Conservation (phyloP, 257 asterid genomes). For the Parsonsia alboflavescens region DNA sequence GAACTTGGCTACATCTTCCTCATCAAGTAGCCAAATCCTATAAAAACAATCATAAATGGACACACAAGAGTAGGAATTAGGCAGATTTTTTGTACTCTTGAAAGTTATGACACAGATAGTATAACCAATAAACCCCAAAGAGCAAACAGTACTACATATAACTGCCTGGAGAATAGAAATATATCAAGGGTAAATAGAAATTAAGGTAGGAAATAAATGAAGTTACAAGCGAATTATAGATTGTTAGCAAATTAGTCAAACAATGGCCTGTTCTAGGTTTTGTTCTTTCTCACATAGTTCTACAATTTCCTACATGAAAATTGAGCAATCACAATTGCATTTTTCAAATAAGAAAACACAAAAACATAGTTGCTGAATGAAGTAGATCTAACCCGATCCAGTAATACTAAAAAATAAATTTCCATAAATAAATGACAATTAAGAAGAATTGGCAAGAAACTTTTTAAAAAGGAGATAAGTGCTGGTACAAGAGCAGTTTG, state of each 20-base stretch:
- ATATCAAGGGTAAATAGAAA: constrained; percentile 9
- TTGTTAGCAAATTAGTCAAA: constrained; percentile 67
- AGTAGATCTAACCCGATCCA: neutral
- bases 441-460: neutral
- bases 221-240: constrained; percentile 27
- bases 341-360: neutral
- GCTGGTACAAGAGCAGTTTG: neutral
- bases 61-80: neutral
- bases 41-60: constrained; percentile 3
- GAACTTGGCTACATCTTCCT: constrained; percentile 90
- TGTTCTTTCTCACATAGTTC: constrained; percentile 84
- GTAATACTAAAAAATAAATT: neutral
- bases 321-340: neutral
- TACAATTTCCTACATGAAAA: constrained; percentile 70
- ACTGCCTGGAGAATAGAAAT: neutral
- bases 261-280: constrained; percentile 71
- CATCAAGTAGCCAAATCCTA: constrained; percentile 86
- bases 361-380: neutral
- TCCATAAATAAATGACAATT: neutral
- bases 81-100: neutral
- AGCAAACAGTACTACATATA: neutral
- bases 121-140: neutral
- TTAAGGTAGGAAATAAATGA: neutral
- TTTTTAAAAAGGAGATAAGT: neutral
- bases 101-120: neutral